phyloP scores from a whole-genome alignment of 768 basidiomycete species.

The Xerocomellus dryophilus region DNA sequence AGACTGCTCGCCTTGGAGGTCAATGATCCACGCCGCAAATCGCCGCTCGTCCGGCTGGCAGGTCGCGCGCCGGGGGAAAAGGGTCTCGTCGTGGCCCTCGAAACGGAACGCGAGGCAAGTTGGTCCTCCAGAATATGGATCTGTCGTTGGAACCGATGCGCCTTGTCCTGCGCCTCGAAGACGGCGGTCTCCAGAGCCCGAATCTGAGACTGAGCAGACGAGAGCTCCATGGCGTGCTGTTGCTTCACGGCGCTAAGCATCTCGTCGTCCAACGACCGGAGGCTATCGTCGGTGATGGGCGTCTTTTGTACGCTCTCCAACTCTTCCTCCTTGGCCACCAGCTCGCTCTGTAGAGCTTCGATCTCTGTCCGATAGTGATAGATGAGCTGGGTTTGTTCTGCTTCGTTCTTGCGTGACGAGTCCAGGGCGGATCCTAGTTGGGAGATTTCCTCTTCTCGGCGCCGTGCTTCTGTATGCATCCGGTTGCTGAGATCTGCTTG shows the following conservation, averaged over 20 bases:
- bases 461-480: conserved; percentile 42
- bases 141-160: conserved; percentile 68
- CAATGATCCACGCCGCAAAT: conserved; percentile 39
- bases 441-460: conserved; percentile 53
- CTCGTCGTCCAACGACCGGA: conserved; percentile 68
- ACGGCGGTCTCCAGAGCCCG: conserved; percentile 69
- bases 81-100: conserved; percentile 41
- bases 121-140: conserved; percentile 65
- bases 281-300: conserved; percentile 37
- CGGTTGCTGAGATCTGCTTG: conserved; percentile 59
- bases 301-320: conserved; percentile 51
- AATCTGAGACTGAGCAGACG: conserved; percentile 74
- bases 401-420: conserved; percentile 43
- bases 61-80: conserved; percentile 49
- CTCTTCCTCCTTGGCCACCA: conserved; percentile 63
- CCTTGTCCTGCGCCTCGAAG: conserved; percentile 69
- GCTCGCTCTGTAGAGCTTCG: conserved; percentile 63
- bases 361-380: conserved; percentile 65
- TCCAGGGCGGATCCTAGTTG: conserved; percentile 52
- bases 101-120: conserved; percentile 45
- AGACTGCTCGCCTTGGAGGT: conserved; percentile 29
- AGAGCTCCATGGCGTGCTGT: conserved; percentile 78
- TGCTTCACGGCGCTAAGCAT: conserved; percentile 65
- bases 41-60: conserved; percentile 40
- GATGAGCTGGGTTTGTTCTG: conserved; percentile 64